Evolutionary conservation across 2,329 filamentous ascomycete genomes (phyloP), one percentile per base, ranked within the genome.

Genomic region (Phialemonium atrogriseum): DNA sequence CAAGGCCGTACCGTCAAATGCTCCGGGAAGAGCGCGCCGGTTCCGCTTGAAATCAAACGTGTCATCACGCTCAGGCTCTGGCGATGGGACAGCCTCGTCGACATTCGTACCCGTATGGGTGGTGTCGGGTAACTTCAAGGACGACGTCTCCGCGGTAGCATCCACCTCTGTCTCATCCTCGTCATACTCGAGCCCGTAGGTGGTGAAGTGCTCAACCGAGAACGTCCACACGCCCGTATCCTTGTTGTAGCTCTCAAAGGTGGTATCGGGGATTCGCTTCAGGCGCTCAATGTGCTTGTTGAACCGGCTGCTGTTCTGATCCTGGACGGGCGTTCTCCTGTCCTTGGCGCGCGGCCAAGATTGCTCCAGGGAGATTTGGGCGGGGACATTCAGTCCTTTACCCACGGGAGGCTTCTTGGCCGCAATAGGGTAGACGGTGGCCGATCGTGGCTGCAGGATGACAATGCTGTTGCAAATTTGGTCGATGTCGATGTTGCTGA

Each of bases 151-250:
- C 7, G 66, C 66, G 27, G 80, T 66, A 7, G 74, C 77, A 30
- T 84, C 80, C 17, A 85, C 80, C 29, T 87, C 84, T 17, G 83
- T 80, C 17, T 85, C 80, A 26, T 87, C 84, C 32, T 79, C 74
- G 24, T 82, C 73, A 20, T 84, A 85, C 41, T 89, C 82, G 33
- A 96, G 69, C 24, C 84, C 88, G 51, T 98, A 98, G 2, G 87
- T 94, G 2, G 89, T 96, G 56, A 93, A 98, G 56, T 98, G 91
- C 49, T 89, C 79, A n/a, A 98, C 91, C 8, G 68, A 77, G 62
- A 98, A 98, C 10, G 75, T 74, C 93, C 93, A 98, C 27, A 84
- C 73, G 32, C 89, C 91, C 32, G 78, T 87, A 2, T 84, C 69
- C 35, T 69, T 66, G 41, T 93, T 73, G 55, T 95, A 98, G 47